Conservation (phyloP, 257 asterid genomes). For the Nicotiana undulata region DNA sequence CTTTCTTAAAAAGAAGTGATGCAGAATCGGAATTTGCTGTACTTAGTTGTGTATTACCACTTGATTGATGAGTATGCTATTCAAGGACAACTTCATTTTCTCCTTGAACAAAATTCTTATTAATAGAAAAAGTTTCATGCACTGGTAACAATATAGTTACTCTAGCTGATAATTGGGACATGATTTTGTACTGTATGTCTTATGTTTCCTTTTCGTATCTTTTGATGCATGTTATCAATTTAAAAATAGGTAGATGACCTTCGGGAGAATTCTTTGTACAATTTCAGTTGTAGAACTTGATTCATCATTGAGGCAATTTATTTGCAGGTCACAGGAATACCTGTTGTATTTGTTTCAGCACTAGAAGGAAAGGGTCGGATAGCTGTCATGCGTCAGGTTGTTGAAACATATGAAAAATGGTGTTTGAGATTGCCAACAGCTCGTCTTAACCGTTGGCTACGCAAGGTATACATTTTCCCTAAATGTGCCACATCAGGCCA, state of each 20-base stretch:
- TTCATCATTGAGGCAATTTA: neutral
- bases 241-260: neutral
- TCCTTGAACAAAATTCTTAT: neutral
- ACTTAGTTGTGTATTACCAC: neutral
- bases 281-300: neutral
- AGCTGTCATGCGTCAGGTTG: slow-evolving; percentile 69
- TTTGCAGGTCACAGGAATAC: slow-evolving; percentile 74
- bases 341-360: slow-evolving; percentile 89
- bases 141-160: neutral
- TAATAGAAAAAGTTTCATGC: too few relatives aligned
- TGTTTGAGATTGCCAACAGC: slow-evolving; percentile 82
- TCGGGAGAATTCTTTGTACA: too few relatives aligned
- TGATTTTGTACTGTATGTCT: neutral
- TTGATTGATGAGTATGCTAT: neutral
- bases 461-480: slow-evolving; percentile 38
- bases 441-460: slow-evolving; percentile 83
- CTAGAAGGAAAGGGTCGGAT: slow-evolving; percentile 72
- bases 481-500: neutral
- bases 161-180: neutral
- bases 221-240: neutral
- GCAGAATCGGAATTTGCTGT: neutral
- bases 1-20: neutral
- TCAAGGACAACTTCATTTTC: neutral
- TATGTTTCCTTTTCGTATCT: neutral
- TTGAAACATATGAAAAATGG: slow-evolving; percentile 82